phyloP scores from a whole-genome alignment of 2,329 filamentous ascomycete genomes.

The Phaeosphaeriaceae sp. region DNA sequence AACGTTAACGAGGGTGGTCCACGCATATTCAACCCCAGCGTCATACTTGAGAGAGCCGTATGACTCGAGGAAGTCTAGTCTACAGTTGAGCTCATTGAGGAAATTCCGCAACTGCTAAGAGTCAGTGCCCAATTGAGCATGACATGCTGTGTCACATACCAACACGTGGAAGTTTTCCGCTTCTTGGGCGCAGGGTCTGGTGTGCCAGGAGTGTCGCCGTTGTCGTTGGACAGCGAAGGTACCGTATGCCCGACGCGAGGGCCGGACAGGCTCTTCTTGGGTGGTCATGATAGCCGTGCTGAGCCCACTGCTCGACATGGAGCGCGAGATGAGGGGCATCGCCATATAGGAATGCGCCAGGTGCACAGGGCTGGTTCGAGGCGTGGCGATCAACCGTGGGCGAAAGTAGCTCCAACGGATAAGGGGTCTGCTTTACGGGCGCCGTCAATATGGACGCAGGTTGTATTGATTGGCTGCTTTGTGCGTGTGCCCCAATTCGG shows the following conservation, averaged over 20 bases:
- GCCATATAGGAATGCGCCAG: slow-evolving; percentile 24
- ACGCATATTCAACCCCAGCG: slow-evolving; percentile 81
- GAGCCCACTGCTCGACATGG: slow-evolving; percentile 25
- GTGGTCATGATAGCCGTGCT: slow-evolving; percentile 45
- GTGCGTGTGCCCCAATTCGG: slow-evolving; percentile 28
- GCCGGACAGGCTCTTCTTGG: slow-evolving; percentile 52
- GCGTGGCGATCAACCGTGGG: slow-evolving; percentile 21
- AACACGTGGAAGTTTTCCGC: slow-evolving; percentile 56
- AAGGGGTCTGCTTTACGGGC: slow-evolving; percentile 11
- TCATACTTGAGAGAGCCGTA: slow-evolving; percentile 87
- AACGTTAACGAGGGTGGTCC: slow-evolving; percentile 84
- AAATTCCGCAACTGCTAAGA: slow-evolving; percentile 72
- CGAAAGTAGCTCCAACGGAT: neutral
- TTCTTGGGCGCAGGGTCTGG: slow-evolving; percentile 53
- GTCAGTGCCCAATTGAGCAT: slow-evolving; percentile 21
- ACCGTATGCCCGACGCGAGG: slow-evolving; percentile 44
- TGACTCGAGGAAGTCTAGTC: slow-evolving; percentile 85
- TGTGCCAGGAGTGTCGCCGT: slow-evolving; percentile 56
- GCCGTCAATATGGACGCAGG: slow-evolving; percentile 12
- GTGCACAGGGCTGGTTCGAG: slow-evolving; percentile 25
- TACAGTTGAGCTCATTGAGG: slow-evolving; percentile 82
- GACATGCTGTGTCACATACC: slow-evolving; percentile 28
- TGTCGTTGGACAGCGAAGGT: slow-evolving; percentile 45
- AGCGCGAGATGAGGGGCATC: slow-evolving; percentile 32
- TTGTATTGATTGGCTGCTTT: slow-evolving; percentile 22